Evolutionary conservation across 208 protist species (phyloP), one percentile per base, ranked within the genome.

Genomic region (Wallacemonas sp.): DNA sequence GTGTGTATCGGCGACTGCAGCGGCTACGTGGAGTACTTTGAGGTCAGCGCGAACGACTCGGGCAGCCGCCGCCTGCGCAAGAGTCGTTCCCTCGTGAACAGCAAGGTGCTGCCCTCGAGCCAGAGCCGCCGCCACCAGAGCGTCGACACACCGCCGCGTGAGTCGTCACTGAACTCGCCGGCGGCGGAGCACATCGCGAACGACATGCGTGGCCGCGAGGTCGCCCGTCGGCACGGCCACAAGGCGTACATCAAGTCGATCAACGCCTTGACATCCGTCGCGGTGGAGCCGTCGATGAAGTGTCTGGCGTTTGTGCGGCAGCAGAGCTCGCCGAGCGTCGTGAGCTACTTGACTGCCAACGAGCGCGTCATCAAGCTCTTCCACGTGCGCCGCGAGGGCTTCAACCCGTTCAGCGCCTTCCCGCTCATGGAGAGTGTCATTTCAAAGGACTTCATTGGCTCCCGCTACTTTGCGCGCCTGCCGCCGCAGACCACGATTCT

Each of bases 301-400:
- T 86, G 82, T 49, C 65, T 95, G 14, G 52, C 64, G 42, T 95
- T 93, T 74, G 70, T 91, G 20, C 70, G 70, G 16, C 65, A 70
- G 22, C 77, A 86, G 14, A 82, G 75, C 44, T 93, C 90, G 2
- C 90, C 90, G 11, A 92, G 76, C 73, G 91, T 79, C 57, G 77
- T 93, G 26, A 93, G 83, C 63, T 95, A 95, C 70, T 72, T 95
- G 26, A 86, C 87, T 22, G 83, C 90, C n/a, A 95, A 91, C 69
- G 86, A 95, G 69, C 81, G 85, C 1, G 81, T 92, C 10, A 90
- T 95, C 52, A 95, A 95, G 70, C 72, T 95, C 0, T 95, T 93
- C 66, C 87, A 89, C 44, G 84, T 95, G 31, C 87, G 77, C 20
- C 84, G 90, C 20, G 82, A 93, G 23, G 90, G 86, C 61, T 85